A percentile compares a stretch with the other conserved stretches of the same genome.
Evolutionary conservation across 2,329 filamentous ascomycete genomes (phyloP).

Genomic region (Diaporthe velutina): DNA sequence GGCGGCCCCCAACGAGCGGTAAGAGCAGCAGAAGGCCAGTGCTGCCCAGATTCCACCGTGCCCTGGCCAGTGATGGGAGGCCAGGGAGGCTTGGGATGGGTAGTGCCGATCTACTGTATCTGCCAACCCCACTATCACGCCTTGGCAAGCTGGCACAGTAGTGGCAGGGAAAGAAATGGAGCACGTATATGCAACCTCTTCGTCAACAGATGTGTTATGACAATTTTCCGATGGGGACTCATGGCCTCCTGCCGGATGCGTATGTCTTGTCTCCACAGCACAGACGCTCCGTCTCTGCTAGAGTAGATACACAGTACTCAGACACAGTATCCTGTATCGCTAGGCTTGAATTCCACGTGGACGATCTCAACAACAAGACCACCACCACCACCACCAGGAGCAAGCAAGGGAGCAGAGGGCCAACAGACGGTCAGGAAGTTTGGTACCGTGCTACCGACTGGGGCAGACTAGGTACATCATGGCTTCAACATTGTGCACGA

Average conservation of each 20-base stretch:
- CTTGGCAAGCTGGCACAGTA: constrained; percentile 4
- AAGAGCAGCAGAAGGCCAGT: constrained; percentile 26
- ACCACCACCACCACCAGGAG: not conserved
- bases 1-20: constrained; percentile 28
- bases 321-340: constrained; percentile 6
- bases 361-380: not conserved
- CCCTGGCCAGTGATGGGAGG: not conserved
- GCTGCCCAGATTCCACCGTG: constrained; percentile 4
- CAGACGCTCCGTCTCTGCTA: not conserved
- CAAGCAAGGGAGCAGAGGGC: not conserved
- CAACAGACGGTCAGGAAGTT: constrained; percentile 9
- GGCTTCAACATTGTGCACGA: not conserved
- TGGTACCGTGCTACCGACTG: constrained; percentile 6
- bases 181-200: constrained; percentile 28
- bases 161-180: constrained; percentile 28
- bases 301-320: not conserved
- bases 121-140: constrained; percentile 11
- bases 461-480: not conserved
- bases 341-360: not conserved
- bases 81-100: constrained; percentile 14
- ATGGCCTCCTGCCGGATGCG: constrained; percentile 6
- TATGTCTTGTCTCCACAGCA: constrained; percentile 7
- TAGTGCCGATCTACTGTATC: constrained; percentile 31
- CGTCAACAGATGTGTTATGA: constrained; percentile 20
- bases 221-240: constrained; percentile 22